These are phyloP conservation scores for Penicillium canescens DNA, from an alignment of 495 filamentous ascomycete genomes.

Conservation along the genomic window DNA sequence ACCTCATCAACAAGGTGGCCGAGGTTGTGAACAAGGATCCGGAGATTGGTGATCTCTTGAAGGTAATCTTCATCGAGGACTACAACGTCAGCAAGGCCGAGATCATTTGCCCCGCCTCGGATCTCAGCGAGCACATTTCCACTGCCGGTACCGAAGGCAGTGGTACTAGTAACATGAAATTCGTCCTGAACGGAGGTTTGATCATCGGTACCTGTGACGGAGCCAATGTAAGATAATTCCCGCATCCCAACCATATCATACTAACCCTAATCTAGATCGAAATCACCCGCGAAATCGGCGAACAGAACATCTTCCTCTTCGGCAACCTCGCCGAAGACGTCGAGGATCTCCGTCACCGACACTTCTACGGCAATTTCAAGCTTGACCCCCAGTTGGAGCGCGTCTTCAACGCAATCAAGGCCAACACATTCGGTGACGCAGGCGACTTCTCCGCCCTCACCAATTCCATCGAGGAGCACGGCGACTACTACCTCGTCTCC, in stretches of 20 bases:
- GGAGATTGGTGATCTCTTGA: slow-evolving; percentile 90
- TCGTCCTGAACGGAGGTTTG: slow-evolving; percentile 92
- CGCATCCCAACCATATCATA: background rate
- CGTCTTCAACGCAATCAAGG: slow-evolving; percentile 82
- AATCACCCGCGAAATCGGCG: slow-evolving; percentile 95
- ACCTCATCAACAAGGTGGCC: slow-evolving; percentile 91
- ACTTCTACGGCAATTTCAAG: slow-evolving; percentile 76
- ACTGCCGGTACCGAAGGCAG: slow-evolving; percentile 89
- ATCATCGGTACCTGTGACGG: slow-evolving; percentile 98
- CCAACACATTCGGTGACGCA: slow-evolving; percentile 74
- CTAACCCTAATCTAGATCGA: slow-evolving; percentile 65
- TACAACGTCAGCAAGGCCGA: slow-evolving; percentile 99
- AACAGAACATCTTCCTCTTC: slow-evolving; percentile 98
- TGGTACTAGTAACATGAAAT: slow-evolving; percentile 91
- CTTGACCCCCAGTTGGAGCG: slow-evolving; percentile 72
- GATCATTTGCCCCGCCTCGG: slow-evolving; percentile 90
- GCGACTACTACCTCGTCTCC: slow-evolving; percentile 95
- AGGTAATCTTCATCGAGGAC: slow-evolving; percentile 96
- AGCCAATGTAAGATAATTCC: slow-evolving; percentile 71
- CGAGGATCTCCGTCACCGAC: slow-evolving; percentile 89
- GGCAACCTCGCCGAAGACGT: slow-evolving; percentile 96
- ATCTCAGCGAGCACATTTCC: slow-evolving; percentile 98
- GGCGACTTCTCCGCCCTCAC: slow-evolving; percentile 76
- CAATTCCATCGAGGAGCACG: slow-evolving; percentile 81
- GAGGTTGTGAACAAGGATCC: slow-evolving; percentile 88